phyloP scores from a whole-genome alignment of 2,329 filamentous ascomycete genomes.

The Exutisphaerella laricina region DNA sequence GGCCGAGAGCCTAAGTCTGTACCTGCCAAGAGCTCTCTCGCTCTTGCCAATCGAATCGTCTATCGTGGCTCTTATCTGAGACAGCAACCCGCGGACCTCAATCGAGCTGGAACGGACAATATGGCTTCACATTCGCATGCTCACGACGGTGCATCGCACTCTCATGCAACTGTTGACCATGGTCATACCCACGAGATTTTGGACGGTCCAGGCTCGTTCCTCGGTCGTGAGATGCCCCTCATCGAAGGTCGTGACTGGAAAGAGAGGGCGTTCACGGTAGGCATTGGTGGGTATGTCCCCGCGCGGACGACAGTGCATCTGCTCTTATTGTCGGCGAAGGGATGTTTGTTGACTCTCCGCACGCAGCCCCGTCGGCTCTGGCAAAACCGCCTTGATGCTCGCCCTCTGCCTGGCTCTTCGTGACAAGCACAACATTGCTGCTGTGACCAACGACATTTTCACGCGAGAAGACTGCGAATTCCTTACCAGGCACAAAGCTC shows the following conservation, averaged over 20 bases:
- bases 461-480: constrained; percentile 97
- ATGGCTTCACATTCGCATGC: constrained; percentile 40
- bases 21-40: too few species aligned
- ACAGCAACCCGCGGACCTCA: neutral
- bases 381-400: constrained; percentile 96
- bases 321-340: neutral
- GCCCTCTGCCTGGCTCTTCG: constrained; percentile 82
- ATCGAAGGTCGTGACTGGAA: constrained; percentile 81
- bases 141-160: constrained; percentile 43
- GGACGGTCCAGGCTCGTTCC: constrained; percentile 83
- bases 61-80: neutral
- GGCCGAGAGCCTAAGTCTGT: too few species aligned
- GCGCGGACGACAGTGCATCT: too few species aligned
- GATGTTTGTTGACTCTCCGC: neutral
- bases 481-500: constrained; percentile 77
- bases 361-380: constrained; percentile 81
- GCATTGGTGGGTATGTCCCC: constrained; percentile 83
- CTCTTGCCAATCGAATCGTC: too few species aligned
- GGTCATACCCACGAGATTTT: constrained; percentile 96
- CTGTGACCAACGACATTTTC: constrained; percentile 99
- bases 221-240: constrained; percentile 88
- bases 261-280: constrained; percentile 87
- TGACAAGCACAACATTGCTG: constrained; percentile 76
- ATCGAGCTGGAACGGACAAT: neutral
- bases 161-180: constrained; percentile 57